Evolutionary conservation across 2,329 filamentous ascomycete species (phyloP).

Genomic region (Nigrospora oryzae): DNA sequence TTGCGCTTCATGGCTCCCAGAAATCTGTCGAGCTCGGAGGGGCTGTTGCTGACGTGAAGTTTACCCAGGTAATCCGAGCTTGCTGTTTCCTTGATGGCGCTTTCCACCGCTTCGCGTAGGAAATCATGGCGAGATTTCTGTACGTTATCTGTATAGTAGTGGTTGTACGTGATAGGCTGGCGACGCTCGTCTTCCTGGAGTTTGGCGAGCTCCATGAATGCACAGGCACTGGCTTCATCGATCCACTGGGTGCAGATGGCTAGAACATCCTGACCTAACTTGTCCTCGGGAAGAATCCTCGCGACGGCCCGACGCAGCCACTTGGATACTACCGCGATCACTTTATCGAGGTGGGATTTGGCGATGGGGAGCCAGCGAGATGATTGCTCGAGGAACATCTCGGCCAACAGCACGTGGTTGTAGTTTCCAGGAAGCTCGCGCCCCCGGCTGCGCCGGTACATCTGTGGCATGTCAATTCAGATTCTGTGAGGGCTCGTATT

Average conservation of each 20-base stretch:
- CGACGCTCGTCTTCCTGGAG: constrained; percentile 11
- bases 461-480: constrained; percentile 1
- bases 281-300: background rate
- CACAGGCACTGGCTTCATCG: background rate
- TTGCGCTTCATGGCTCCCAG: background rate
- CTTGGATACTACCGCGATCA: background rate
- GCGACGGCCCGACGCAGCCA: background rate
- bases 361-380: constrained; percentile 15
- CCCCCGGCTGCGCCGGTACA: constrained; percentile 10
- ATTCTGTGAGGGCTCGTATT: too few relatives aligned
- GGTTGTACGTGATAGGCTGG: constrained; percentile 19
- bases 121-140: constrained; percentile 10
- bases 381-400: constrained; percentile 23
- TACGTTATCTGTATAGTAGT: constrained; percentile 19
- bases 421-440: constrained; percentile 22
- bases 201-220: constrained; percentile 10
- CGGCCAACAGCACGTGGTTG: constrained; percentile 23
- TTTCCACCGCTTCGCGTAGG: constrained; percentile 2
- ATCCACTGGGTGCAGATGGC: background rate
- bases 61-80: constrained; percentile 7
- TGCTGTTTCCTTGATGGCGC: constrained; percentile 2
- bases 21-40: background rate
- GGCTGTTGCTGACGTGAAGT: constrained; percentile 6
- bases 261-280: background rate
- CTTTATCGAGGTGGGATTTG: background rate